A percentile compares a stretch with the other conserved stretches of the same genome.
Conservation (phyloP, 2,329 filamentous ascomycete genomes). For the Elsinoe necatrix region DNA sequence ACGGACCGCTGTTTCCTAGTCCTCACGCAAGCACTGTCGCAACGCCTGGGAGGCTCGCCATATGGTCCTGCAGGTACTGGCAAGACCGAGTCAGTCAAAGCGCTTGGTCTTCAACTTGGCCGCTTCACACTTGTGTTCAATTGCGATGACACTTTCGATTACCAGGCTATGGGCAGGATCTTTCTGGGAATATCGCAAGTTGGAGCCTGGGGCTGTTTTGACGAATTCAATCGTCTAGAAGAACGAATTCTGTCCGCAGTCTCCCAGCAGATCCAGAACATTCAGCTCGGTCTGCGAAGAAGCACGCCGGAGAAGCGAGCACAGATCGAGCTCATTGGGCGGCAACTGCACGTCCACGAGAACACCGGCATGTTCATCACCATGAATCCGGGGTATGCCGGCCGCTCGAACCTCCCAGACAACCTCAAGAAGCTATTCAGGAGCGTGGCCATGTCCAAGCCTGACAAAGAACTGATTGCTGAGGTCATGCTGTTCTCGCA, state of each 20-base stretch:
- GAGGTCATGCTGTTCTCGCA: slow-evolving; percentile 99
- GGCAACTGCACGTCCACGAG: slow-evolving; percentile 77
- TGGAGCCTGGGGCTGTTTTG: slow-evolving; percentile 98
- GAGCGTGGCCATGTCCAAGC: slow-evolving; percentile 99
- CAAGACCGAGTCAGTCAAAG: slow-evolving; percentile 98
- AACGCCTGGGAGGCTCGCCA: slow-evolving; percentile 89
- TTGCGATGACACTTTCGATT: slow-evolving; percentile 99
- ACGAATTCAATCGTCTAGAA: slow-evolving; percentile 98
- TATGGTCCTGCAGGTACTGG: slow-evolving; percentile 97
- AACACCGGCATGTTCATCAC: slow-evolving; percentile 99
- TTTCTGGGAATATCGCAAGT: slow-evolving; percentile 99
- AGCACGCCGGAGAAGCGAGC: slow-evolving; percentile 70
- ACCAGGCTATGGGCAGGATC: slow-evolving; percentile 98
- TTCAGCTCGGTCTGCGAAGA: slow-evolving; percentile 88
- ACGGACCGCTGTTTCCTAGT: slow-evolving; percentile 98
- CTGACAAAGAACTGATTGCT: slow-evolving; percentile 97
- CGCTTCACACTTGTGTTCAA: slow-evolving; percentile 98
- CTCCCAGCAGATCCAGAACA: slow-evolving; percentile 98
- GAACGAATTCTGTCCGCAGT: slow-evolving; percentile 96
- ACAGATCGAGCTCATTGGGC: slow-evolving; percentile 89
- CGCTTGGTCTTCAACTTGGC: slow-evolving; percentile 88
- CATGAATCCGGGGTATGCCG: slow-evolving; percentile 99
- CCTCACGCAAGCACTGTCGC: slow-evolving; percentile 88
- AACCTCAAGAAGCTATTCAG: slow-evolving; percentile 99
- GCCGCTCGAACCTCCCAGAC: slow-evolving; percentile 93